A percentile compares a stretch with the other conserved stretches of the same genome.
Evolutionary conservation across 2,329 filamentous ascomycete species (phyloP).

Genomic region (Arthrobotrys iridis): DNA sequence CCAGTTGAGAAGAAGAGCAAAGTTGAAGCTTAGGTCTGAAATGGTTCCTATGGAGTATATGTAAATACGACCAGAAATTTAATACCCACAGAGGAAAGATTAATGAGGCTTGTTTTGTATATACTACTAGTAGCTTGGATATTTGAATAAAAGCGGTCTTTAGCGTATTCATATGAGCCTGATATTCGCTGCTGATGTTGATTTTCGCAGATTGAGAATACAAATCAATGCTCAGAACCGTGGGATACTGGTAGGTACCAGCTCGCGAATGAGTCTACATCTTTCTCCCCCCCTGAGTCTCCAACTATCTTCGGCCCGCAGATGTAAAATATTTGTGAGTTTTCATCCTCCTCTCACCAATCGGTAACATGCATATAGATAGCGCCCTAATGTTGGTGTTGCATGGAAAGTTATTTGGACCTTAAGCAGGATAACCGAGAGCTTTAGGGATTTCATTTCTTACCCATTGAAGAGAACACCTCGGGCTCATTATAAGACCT

Average conservation of each 20-base stretch:
- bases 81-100: not conserved
- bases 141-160: not conserved
- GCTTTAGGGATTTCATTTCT: not conserved
- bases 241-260: too few relatives aligned
- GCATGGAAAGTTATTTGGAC: not conserved
- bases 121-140: not conserved
- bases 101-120: conserved; percentile 2
- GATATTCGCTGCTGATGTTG: too few relatives aligned
- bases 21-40: not conserved
- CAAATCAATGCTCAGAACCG: too few relatives aligned
- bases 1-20: not conserved
- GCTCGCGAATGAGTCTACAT: too few relatives aligned
- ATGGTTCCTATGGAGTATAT: conserved; percentile 8
- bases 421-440: not conserved
- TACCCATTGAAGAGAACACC: not conserved
- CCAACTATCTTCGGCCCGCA: too few relatives aligned
- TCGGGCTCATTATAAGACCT: too few relatives aligned
- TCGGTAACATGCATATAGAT: too few relatives aligned
- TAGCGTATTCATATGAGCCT: not conserved
- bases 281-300: too few relatives aligned
- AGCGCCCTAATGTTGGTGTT: too few relatives aligned
- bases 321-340: too few relatives aligned
- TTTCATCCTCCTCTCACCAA: too few relatives aligned
- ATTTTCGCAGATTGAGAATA: too few relatives aligned
- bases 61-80: not conserved